Evolutionary conservation across 2,329 filamentous ascomycete genomes (phyloP).

Genomic region (Stagonosporopsis rhizophila): DNA sequence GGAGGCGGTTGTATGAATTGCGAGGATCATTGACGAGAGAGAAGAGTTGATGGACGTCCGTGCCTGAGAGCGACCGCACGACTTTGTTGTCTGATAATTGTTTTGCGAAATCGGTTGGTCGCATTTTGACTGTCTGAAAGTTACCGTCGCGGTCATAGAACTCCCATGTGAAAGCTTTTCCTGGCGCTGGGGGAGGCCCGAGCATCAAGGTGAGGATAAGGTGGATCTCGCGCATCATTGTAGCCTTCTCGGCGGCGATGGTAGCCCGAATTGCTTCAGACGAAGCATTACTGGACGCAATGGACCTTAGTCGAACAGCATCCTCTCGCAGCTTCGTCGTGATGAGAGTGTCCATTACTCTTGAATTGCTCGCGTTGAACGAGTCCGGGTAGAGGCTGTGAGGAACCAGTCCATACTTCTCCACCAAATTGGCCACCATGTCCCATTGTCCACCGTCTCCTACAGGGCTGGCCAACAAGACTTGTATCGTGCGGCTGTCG

Average conservation of each 20-base stretch:
- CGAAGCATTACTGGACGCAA: conserved; percentile 53
- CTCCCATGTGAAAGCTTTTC: conserved; percentile 78
- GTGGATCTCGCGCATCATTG: conserved; percentile 82
- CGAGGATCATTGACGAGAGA: conserved; percentile 87
- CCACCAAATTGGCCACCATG: conserved; percentile 85
- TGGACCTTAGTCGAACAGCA: conserved; percentile 71
- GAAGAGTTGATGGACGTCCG: conserved; percentile 72
- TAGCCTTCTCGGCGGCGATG: conserved; percentile 66
- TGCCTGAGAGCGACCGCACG: conserved; percentile 64
- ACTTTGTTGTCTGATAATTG: conserved; percentile 68
- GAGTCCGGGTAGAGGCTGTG: conserved; percentile 82
- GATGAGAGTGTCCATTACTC: conserved; percentile 73
- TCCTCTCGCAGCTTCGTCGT: conserved; percentile 89
- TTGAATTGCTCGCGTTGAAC: conserved; percentile 77
- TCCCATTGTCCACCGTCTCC: conserved; percentile 90
- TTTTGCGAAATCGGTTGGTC: conserved; percentile 74
- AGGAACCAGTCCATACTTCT: conserved; percentile 88
- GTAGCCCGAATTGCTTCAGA: conserved; percentile 49
- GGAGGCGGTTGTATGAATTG: conserved; percentile 72
- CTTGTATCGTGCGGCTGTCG: conserved; percentile 75
- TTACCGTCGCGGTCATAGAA: conserved; percentile 74
- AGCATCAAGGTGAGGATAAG: conserved; percentile 82
- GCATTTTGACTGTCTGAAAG: conserved; percentile 67
- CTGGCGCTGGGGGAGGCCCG: conserved; percentile 75
- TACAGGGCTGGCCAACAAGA: conserved; percentile 71